Evolutionary conservation across 306 rosid species (phyloP).

Genomic region (peach (Prunus persica)): DNA sequence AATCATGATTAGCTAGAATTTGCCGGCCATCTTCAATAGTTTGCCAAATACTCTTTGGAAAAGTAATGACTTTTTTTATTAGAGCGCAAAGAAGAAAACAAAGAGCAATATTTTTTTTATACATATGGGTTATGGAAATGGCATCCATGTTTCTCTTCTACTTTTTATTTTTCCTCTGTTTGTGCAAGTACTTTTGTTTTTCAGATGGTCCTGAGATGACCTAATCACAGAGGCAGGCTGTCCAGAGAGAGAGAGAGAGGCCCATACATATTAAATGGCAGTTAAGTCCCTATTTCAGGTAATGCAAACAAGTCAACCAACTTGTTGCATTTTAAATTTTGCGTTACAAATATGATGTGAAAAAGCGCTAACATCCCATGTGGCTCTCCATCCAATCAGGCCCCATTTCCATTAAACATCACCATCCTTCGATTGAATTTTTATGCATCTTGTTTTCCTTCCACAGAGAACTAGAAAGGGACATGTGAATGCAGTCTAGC

Average conservation of each 20-base stretch:
- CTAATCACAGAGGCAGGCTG: slow-evolving; percentile 52
- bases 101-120: not conserved
- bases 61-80: not conserved
- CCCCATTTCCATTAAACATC: slow-evolving; percentile 41
- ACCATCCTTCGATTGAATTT: slow-evolving; percentile 33
- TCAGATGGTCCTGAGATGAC: slow-evolving; percentile 12
- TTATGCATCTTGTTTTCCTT: slow-evolving; percentile 28
- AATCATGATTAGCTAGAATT: not conserved
- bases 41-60: slow-evolving; percentile 1
- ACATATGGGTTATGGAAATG: not conserved
- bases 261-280: slow-evolving; percentile 43
- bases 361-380: slow-evolving; percentile 58
- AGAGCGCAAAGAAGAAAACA: not conserved
- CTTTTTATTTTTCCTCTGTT: not conserved
- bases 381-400: slow-evolving; percentile 40
- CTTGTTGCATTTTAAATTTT: slow-evolving; percentile 30
- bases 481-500: slow-evolving; percentile 15
- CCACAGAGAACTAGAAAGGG: slow-evolving; percentile 26
- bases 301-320: slow-evolving; percentile 50
- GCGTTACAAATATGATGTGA: slow-evolving; percentile 32
- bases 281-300: slow-evolving; percentile 36
- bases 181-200: not conserved
- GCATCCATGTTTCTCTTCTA: slow-evolving; percentile 15
- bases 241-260: slow-evolving; percentile 30
- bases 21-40: slow-evolving; percentile 1